A percentile compares a stretch with the other conserved stretches of the same genome.
Evolutionary conservation across 2,329 filamentous ascomycete species (phyloP).

Genomic region (Venturia carpophila): DNA sequence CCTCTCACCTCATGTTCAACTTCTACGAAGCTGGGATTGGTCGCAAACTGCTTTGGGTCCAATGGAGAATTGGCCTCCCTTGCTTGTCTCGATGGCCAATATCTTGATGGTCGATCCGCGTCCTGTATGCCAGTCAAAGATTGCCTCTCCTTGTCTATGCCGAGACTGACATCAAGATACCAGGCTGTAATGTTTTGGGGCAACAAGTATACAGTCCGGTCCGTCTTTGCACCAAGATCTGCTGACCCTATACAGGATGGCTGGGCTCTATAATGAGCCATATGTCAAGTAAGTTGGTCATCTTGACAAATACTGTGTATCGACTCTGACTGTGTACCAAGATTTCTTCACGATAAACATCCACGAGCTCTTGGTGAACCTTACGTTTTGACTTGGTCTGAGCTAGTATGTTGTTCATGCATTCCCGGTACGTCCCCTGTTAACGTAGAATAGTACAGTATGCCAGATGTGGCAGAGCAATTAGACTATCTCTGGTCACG

Average conservation of each 20-base stretch:
- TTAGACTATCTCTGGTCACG: conserved; percentile 13
- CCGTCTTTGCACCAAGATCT: not conserved
- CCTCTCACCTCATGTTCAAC: conserved; percentile 9
- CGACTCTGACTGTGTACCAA: not conserved
- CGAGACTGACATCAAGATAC: not conserved
- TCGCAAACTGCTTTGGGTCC: conserved; percentile 13
- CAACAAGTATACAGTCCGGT: conserved; percentile 30
- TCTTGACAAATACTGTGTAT: not conserved
- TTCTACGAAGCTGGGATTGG: conserved; percentile 17
- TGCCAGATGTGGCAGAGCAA: conserved; percentile 7
- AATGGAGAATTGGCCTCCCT: conserved; percentile 15
- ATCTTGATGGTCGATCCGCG: conserved; percentile 62
- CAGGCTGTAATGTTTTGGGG: conserved; percentile 65
- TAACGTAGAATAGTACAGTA: not conserved
- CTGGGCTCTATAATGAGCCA: conserved; percentile 52
- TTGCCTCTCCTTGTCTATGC: not conserved
- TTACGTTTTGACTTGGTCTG: conserved; percentile 10
- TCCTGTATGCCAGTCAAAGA: conserved; percentile 15
- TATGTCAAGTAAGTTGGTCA: conserved; percentile 29
- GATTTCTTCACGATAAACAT: conserved; percentile 16
- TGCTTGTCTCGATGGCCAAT: conserved; percentile 56
- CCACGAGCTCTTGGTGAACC: conserved; percentile 15
- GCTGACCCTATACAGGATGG: conserved; percentile 25
- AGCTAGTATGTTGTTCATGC: not conserved
- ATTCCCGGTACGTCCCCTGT: not conserved